Base-by-base conservation (phyloP, 2,329 filamentous ascomycete genomes). In the Fusarium oligoseptatum region DNA sequence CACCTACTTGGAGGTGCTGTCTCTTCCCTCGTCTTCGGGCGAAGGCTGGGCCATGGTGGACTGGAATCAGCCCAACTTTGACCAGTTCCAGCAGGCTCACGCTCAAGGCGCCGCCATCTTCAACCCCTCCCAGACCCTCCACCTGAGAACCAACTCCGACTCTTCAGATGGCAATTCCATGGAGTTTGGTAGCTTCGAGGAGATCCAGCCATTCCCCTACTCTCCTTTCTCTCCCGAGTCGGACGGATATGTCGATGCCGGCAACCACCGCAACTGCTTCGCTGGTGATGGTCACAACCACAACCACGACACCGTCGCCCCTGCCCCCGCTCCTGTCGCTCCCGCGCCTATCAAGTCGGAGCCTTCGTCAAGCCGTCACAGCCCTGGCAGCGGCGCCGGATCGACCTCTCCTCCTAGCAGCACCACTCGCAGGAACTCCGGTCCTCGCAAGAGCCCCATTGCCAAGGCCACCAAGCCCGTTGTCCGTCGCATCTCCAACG, bases 51-150 rank as follows among this genome's bases (percentile, higher is more conserved):
- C 91, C 60, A 90, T 93, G 75, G 92, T 98, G 67, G 94, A 97
- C 75, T 90, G 91, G 81, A 92, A 92, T 69, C 91, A 92, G 70
- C 92, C 91, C 71, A 93, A 92, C 60, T 78, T 84, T 41, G 91
- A 93, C 76, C 93, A 96, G 76, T 84, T 84, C 68, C 81, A 83
- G 60, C 85, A 87, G 67, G 81, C 86, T 45, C 88, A 89, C 52
- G 79, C 80, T 7, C 89, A 90, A 61, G 90, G 87, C 72, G 83
- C 87, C 45, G 92, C 94, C 75, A 95, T 98, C 80, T 97, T 97
- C 87, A 98, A 98, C 84, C 96, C 96, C 2, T 91, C 93, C 72
- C 94, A 98, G 84, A 97, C 95, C 1, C 87, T 98, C 61, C 96
- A 98, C 85, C 89, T 97, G 79, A 91, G 95, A 76, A 95, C 93